Conservation (phyloP, 306 rosid genomes). For the Cucurbita maxima region DNA sequence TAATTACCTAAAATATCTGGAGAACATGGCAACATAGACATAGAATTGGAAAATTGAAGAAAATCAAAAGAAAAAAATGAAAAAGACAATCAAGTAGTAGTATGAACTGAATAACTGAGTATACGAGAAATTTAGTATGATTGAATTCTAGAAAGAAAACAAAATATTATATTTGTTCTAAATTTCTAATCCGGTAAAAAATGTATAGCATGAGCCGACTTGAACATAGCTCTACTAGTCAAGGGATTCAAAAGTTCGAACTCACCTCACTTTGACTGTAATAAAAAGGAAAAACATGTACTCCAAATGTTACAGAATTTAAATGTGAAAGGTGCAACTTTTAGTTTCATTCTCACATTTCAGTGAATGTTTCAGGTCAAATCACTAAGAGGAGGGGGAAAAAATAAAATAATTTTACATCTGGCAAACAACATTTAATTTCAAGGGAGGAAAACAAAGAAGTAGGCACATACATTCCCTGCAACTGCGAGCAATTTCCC, state of each 20-base stretch:
- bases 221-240: not conserved
- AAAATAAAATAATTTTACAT: not conserved
- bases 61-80: not conserved
- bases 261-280: not conserved
- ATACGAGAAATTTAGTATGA: not conserved
- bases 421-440: not conserved
- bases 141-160: not conserved
- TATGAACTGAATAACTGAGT: not conserved
- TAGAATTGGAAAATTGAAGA: not conserved
- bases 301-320: not conserved
- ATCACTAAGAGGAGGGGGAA: not conserved
- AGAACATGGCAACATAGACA: not conserved
- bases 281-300: not conserved
- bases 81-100: not conserved
- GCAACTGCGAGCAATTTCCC: constrained; percentile 79
- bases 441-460: not conserved
- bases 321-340: not conserved
- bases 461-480: constrained; percentile 47
- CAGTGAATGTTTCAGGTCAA: not conserved
- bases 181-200: not conserved
- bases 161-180: not conserved
- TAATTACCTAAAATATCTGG: constrained; percentile 1
- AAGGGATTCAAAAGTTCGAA: not conserved
- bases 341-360: too few relatives aligned
- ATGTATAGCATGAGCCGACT: not conserved